phyloP scores from a whole-genome alignment of 352 stramenopile genomes.

The Phytophthora capsici region DNA sequence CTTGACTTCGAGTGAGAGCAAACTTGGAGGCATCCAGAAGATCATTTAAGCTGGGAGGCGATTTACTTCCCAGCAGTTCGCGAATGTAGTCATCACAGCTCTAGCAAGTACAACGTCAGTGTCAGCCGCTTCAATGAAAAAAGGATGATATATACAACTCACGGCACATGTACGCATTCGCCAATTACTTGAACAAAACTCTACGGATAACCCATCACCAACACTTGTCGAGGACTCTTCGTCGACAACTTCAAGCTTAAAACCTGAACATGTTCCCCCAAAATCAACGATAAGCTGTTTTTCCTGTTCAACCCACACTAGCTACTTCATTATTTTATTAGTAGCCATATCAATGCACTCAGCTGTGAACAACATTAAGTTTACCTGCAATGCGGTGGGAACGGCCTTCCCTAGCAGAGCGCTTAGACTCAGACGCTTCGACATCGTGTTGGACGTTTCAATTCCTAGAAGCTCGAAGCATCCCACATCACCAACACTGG shows the following conservation, averaged over 20 bases:
- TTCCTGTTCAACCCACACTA: constrained; percentile 28
- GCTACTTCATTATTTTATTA: constrained; percentile 14
- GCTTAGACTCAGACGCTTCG: constrained; percentile 31
- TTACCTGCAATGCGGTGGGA: constrained; percentile 23
- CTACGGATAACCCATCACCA: not conserved
- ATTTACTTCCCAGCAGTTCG: constrained; percentile 2
- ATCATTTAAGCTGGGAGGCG: not conserved
- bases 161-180: constrained; percentile 7
- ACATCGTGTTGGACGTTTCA: constrained; percentile 19
- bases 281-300: constrained; percentile 22
- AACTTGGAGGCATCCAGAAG: constrained; percentile 14
- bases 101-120: constrained; percentile 2
- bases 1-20: constrained; percentile 13
- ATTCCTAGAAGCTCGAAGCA: constrained; percentile 22
- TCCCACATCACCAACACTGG: not conserved
- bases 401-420: constrained; percentile 25
- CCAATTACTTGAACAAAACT: not conserved
- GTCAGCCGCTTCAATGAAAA: constrained; percentile 1
- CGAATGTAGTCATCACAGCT: constrained; percentile 8
- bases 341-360: not conserved
- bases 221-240: not conserved
- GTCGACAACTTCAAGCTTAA: constrained; percentile 23
- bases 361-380: too few species aligned
- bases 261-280: constrained; percentile 8
- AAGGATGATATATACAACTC: constrained; percentile 3